Evolutionary conservation across 805 yeast species (phyloP), one percentile per base, ranked within the genome.

Genomic region (Lipomyces spencermartinsiae): DNA sequence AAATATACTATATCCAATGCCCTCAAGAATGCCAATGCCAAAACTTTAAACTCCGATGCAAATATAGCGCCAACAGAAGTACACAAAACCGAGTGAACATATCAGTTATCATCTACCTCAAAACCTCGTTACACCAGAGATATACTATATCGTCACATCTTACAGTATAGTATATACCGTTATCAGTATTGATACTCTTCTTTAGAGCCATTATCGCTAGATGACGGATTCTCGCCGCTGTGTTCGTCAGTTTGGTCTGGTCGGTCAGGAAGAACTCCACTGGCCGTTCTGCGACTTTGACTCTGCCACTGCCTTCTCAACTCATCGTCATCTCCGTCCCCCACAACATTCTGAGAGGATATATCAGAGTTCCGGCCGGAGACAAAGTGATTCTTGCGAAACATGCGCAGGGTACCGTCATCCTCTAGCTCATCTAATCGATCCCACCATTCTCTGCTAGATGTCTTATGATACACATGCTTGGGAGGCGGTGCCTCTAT

Each of bases 391-490:
- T 43, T 43, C 49, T 43, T 43, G 9, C 49, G 22, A 31, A 53
- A 53, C 33, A 3, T 31, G 29, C 56, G 56, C 34, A 53, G 16
- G 34, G 56, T 14, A 12, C 56, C 34, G 25, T 43, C 55, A 39
- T 31, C 25, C 43, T 59, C 34, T 16, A 59, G 19, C 33, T 39
- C 56, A 22, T 62, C 64, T 16, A 62, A 19, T 22, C 62, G 33
- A 22, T 62, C 61, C 64, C 64, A 62, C 64, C 64, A 62, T 16
- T 62, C 64, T n/a, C 46, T 49, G 25, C 49, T 39, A 33, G 29
- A 49, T 3, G 19, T 43, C 22, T 43, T 19, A 12, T 7, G 8
- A 22, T 16, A 16, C 22, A 16, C n/a, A 19, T 43, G 16, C 49
- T 43, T 43, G 19, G 49, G 49, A 43, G 9, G 49, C 49, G 16